A percentile compares a stretch with the other conserved stretches of the same genome.
Conservation (phyloP, 73 alveolate genomes). For the Urostyla sp. region DNA sequence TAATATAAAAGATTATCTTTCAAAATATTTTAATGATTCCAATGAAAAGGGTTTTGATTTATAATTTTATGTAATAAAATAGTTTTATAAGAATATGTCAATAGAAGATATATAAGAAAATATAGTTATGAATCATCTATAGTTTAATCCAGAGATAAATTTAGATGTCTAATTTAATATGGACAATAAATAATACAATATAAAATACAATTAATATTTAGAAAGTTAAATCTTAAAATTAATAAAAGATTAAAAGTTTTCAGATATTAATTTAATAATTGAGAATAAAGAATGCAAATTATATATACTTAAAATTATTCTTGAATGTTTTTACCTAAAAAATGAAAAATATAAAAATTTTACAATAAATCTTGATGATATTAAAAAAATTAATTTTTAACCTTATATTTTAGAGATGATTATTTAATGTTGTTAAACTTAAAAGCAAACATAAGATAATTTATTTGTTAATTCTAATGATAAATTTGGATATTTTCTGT, state of each 20-base stretch:
- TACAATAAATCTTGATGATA: not conserved
- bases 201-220: too few relatives aligned
- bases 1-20: not conserved
- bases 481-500: too few relatives aligned
- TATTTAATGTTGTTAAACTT: not conserved
- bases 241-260: too few relatives aligned
- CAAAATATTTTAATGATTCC: too few relatives aligned
- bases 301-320: too few relatives aligned
- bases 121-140: not conserved
- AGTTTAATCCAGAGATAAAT: not conserved
- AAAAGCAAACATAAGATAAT: too few relatives aligned
- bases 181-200: not conserved
- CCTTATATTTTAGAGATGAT: not conserved
- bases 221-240: not conserved
- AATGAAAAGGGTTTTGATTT: not conserved
- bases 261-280: too few relatives aligned
- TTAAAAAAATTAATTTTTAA: too few relatives aligned
- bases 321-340: not conserved
- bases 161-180: not conserved
- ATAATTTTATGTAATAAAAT: too few relatives aligned
- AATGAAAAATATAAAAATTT: too few relatives aligned
- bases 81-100: not conserved
- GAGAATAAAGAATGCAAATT: too few relatives aligned
- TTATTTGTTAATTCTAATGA: not conserved
- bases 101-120: too few relatives aligned